A percentile compares a stretch with the other conserved stretches of the same genome.
phyloP scores from a whole-genome alignment of 768 basidiomycete genomes.

The Pulveroboletus sp. region DNA sequence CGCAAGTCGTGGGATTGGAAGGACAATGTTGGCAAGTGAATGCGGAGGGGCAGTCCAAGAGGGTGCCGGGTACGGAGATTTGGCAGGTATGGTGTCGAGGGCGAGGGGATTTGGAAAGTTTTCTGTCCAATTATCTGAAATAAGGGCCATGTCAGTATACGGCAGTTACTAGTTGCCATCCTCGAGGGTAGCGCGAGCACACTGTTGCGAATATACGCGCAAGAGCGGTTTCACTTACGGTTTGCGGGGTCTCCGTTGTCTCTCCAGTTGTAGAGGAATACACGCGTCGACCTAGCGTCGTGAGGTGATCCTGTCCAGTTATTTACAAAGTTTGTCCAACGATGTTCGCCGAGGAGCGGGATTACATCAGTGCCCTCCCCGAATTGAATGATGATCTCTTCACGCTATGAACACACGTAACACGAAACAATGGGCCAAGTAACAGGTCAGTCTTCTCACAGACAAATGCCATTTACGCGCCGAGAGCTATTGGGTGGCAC shows the following conservation, averaged over 20 bases:
- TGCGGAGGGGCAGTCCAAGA: conserved; percentile 20
- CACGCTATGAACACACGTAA: conserved; percentile 15
- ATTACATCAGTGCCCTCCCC: conserved; percentile 20
- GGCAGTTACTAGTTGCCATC: background rate
- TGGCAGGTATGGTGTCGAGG: conserved; percentile 13
- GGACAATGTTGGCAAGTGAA: conserved; percentile 21
- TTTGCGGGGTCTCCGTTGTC: conserved; percentile 30
- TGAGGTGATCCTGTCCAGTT: conserved; percentile 10
- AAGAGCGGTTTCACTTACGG: conserved; percentile 19
- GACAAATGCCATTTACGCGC: background rate
- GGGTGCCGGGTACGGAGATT: conserved; percentile 27
- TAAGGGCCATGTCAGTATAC: background rate
- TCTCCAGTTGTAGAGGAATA: conserved; percentile 31
- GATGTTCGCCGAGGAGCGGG: conserved; percentile 29
- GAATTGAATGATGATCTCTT: conserved; percentile 30
- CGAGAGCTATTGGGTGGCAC: conserved; percentile 4
- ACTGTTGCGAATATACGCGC: background rate
- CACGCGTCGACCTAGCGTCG: conserved; percentile 15
- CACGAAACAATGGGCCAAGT: background rate
- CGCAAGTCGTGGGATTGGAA: conserved; percentile 18
- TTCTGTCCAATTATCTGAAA: conserved; percentile 27
- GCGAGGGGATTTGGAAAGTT: conserved; percentile 14
- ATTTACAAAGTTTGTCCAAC: conserved; percentile 15
- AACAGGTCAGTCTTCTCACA: conserved; percentile 1
- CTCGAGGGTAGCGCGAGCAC: background rate